Evolutionary conservation across 441 rosid species (phyloP), one percentile per base, ranked within the genome.

Genomic region (Metrosideros polymorpha): DNA sequence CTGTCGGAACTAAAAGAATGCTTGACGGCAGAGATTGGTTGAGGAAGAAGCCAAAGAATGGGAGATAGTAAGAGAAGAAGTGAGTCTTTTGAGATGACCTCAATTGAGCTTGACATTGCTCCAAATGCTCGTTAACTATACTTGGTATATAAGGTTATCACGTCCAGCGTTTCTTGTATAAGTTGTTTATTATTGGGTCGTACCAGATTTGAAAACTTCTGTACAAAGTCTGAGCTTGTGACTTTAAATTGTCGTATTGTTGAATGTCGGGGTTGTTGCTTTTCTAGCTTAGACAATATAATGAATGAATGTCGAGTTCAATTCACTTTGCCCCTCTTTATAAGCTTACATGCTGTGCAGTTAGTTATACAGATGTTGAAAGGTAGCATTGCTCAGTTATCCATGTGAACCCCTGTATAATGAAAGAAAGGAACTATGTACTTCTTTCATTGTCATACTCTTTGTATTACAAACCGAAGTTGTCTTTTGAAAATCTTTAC

Each of bases 141-240:
- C 32, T 56, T 56, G 2, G 0, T 12, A 12, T 6, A 0, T n/a
- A 0, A n/a, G 63, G 1, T 56, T 27, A 27, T 27, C 35, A 6
- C 0, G 19, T 2, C 19, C 2, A n/a, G 1, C 6, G n/a, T 13
- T 50, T 14, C 52, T 50, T 52, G 24, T 18, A 6, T 18, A 18
- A 52, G 24, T 18, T 52, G 55, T 52, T 18, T 24, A 52, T 52
- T 52, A 52, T 50, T 52, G 8, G 24, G 7, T 19, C 24, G 8
- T 10, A 52, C 17, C 54, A 6, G 54, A 52, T 53, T 53, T 53
- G 56, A 53, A 19, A 53, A 19, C 25, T 53, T 53, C 0, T 53
- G 35, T 5, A 17, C 30, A 12, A 29, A 29, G 71, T 29, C 9
- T 59, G 71, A 7, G 19, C 71, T 59, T 59, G 71, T 29, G 71